Percentiles rank a stretch among this genome's conserved stretches.
Conservation (phyloP, 169 alveolate species). For the Eimeria falciformis region DNA sequence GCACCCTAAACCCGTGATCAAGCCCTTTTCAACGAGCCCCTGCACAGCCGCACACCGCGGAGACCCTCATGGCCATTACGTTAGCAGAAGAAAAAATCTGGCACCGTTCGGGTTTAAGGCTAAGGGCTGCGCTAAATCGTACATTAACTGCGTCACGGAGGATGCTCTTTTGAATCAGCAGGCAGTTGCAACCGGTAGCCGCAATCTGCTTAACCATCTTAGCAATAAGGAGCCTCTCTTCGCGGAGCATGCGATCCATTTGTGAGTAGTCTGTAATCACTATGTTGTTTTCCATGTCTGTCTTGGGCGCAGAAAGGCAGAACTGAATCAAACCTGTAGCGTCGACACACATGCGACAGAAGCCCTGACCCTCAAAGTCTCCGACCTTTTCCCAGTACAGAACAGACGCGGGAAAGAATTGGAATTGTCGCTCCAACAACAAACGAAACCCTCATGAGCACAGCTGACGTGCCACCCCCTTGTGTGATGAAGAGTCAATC, state of each 20-base stretch:
- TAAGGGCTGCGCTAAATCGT: too few species aligned
- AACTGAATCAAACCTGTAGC: slow-evolving; percentile 94
- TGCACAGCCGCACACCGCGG: too few species aligned
- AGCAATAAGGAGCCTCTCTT: slow-evolving; percentile 97
- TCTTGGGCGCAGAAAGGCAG: slow-evolving; percentile 99
- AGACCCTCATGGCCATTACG: too few species aligned
- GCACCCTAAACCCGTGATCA: background rate
- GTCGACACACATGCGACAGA: background rate
- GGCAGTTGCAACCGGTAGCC: slow-evolving; percentile 98
- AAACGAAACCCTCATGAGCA: too few species aligned
- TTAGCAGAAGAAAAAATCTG: too few species aligned
- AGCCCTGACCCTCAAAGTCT: too few species aligned
- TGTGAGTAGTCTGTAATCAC: slow-evolving; percentile 81
- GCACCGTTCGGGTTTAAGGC: too few species aligned
- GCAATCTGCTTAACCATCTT: slow-evolving; percentile 98
- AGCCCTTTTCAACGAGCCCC: background rate
- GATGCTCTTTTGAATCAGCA: slow-evolving; percentile 98
- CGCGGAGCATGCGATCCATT: slow-evolving; percentile 98
- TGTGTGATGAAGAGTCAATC: too few species aligned
- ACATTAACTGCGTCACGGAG: slow-evolving; percentile 98
- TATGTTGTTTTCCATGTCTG: slow-evolving; percentile 99
- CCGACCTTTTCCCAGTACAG: too few species aligned
- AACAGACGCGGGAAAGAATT: too few species aligned
- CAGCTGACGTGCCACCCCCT: too few species aligned
- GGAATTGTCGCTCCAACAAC: too few species aligned